Evolutionary conservation across 345 rosid species (phyloP).

Genomic region (Linum usitatissimum): DNA sequence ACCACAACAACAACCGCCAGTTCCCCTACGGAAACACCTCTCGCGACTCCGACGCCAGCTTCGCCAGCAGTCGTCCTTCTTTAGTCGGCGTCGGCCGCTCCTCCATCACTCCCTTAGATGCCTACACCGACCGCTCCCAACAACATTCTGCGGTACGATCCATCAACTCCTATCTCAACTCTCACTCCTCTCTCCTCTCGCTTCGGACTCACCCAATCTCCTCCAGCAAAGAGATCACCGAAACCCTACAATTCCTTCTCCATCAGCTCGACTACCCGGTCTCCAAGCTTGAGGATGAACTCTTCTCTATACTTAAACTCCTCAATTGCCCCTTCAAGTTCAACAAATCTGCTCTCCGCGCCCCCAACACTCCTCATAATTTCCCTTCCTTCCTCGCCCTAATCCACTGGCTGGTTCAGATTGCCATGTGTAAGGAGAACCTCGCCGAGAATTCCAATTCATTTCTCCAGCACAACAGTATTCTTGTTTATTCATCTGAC

Average conservation of each 20-base stretch:
- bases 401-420: conserved; percentile 69
- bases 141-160: conserved; percentile 46
- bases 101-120: conserved; percentile 26
- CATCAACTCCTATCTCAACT: conserved; percentile 53
- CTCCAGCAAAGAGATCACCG: conserved; percentile 54
- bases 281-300: conserved; percentile 60
- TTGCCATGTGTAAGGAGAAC: conserved; percentile 34
- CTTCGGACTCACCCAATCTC: conserved; percentile 21
- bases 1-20: neutral
- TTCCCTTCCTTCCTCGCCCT: conserved; percentile 75
- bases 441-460: conserved; percentile 17
- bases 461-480: conserved; percentile 32
- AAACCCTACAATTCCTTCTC: conserved; percentile 43
- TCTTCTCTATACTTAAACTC: conserved; percentile 37
- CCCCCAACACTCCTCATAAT: conserved; percentile 80
- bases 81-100: conserved; percentile 46
- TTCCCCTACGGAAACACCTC: conserved; percentile 8
- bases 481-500: conserved; percentile 30
- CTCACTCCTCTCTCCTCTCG: conserved; percentile 26
- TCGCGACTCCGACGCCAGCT: conserved; percentile 85
- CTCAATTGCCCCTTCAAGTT: conserved; percentile 60
- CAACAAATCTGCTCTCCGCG: conserved; percentile 63
- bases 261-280: conserved; percentile 38
- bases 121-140: conserved; percentile 41
- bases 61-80: conserved; percentile 84